Base-by-base conservation (phyloP, 2,329 filamentous ascomycete genomes). In the Ceratocystis ficicola region DNA sequence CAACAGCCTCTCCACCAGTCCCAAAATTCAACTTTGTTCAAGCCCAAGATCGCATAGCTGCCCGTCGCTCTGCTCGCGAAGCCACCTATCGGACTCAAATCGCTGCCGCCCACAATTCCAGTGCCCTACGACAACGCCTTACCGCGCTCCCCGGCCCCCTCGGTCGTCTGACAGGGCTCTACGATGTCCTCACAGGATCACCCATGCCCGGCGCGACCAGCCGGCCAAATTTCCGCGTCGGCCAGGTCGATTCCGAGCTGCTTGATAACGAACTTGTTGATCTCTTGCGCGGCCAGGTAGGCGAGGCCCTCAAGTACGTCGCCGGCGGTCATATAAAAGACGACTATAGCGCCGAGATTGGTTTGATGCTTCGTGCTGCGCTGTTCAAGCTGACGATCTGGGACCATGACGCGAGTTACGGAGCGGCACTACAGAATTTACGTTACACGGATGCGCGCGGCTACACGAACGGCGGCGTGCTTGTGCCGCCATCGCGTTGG, bases 311-410 rank as follows among this genome's bases (percentile, higher is more conserved):
- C 67, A 95, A 92, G 73, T 94, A 96, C 74, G 88, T 92, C 70
- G 87, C 88, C 60, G 86, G 86, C 70, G 75, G 82, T 32, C 78
- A 92, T 74, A 76, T 95, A 57, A 84, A 88, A 67, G 90, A 96
- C 74, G 89, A 95, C 72, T 96, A 90, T 86, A 86, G 86, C 15
- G 81, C 89, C 64, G 94, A 97, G 76, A 93, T 97, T 65, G 80
- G 88, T 69, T 80, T 96, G 32, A 82, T 80, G 0, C 79, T 99
- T 66, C 82, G 93, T 60, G 84, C 87, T 1, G 79, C 91, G 2
- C 79, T 99, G 6, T 99, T 96, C 80, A 99, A 99, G 76, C 82
- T 99, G 69, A 90, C 89, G 17, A 86, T 99, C 67, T 99, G 94
- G 94, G 92, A 97, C 75, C 90, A 96, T 74, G 87, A 96, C 74